A percentile compares a stretch with the other conserved stretches of the same genome.
Conservation (phyloP, 352 stramenopile species). For the Globisporangium orthogonon region DNA sequence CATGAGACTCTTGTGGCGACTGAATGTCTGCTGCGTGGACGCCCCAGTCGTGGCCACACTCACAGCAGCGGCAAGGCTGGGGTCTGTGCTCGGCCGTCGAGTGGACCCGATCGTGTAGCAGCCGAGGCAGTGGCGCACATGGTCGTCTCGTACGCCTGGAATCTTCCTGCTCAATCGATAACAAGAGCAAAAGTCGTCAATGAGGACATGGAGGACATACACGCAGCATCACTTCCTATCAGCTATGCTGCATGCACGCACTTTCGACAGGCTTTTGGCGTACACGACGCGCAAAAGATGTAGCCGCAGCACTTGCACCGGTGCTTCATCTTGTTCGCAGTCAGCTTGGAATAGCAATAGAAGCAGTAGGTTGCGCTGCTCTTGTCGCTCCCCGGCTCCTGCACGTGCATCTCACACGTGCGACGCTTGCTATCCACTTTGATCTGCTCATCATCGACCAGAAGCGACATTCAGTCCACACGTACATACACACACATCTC, state of each 20-base stretch:
- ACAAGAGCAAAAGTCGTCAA: neutral
- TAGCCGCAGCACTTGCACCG: slow-evolving; percentile 83
- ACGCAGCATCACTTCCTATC: too few relatives aligned
- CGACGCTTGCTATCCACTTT: slow-evolving; percentile 49
- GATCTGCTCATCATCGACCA: slow-evolving; percentile 22
- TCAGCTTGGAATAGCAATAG: slow-evolving; percentile 56
- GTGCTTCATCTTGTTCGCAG: slow-evolving; percentile 53
- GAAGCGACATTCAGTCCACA: neutral
- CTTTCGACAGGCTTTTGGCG: slow-evolving; percentile 67
- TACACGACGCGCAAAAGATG: slow-evolving; percentile 73
- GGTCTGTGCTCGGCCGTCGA: slow-evolving; percentile 50
- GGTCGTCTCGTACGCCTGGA: slow-evolving; percentile 40
- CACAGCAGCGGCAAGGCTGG: slow-evolving; percentile 24
- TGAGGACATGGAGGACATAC: neutral
- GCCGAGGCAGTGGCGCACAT: slow-evolving; percentile 62
- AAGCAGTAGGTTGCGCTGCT: slow-evolving; percentile 65
- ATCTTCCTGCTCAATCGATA: slow-evolving; percentile 39
- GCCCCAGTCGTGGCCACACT: slow-evolving; percentile 14
- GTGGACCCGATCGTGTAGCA: slow-evolving; percentile 79
- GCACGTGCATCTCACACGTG: slow-evolving; percentile 63
- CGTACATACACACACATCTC: neutral
- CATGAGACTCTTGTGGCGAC: slow-evolving; percentile 37
- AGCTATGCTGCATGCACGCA: slow-evolving; percentile 12
- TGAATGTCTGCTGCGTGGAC: slow-evolving; percentile 19
- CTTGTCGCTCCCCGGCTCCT: slow-evolving; percentile 81